A percentile compares a stretch with the other conserved stretches of the same genome.
Conservation (phyloP, 257 asterid genomes). For the Thymus quinquecostatus region DNA sequence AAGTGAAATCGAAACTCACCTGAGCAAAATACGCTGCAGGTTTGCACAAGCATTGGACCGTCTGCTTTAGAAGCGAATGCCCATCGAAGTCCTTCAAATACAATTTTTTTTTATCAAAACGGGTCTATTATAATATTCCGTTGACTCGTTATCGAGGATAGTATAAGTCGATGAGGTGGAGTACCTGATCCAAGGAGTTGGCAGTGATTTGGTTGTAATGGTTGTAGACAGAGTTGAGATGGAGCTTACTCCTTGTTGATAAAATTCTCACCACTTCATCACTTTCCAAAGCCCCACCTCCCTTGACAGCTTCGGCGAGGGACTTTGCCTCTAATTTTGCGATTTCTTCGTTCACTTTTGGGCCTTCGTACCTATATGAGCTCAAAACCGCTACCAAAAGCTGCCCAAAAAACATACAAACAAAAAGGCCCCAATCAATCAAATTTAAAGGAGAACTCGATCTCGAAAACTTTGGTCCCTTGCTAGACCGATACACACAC, state of each 20-base stretch:
- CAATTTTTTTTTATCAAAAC: too few relatives aligned
- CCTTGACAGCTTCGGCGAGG: conserved; percentile 45
- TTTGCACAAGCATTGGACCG: conserved; percentile 65
- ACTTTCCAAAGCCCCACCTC: conserved; percentile 39
- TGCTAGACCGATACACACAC: too few relatives aligned
- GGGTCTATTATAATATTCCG: too few relatives aligned
- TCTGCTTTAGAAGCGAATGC: conserved; percentile 39
- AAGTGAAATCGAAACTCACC: conserved; percentile 39
- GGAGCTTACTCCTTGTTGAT: conserved; percentile 77
- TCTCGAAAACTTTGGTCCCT: too few relatives aligned
- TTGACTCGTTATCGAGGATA: too few relatives aligned
- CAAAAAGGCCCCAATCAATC: neutral
- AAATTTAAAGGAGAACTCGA: too few relatives aligned
- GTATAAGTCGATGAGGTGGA: neutral
- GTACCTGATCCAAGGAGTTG: conserved; percentile 70
- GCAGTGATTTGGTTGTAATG: conserved; percentile 74
- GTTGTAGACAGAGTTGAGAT: conserved; percentile 51
- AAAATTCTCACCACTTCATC: conserved; percentile 65
- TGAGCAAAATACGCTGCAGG: conserved; percentile 63
- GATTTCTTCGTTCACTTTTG: conserved; percentile 49
- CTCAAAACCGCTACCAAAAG: conserved; percentile 76
- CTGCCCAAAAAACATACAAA: conserved; percentile 40
- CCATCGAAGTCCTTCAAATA: conserved; percentile 54
- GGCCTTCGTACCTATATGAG: conserved; percentile 84
- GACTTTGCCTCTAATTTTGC: conserved; percentile 77